Evolutionary conservation across 139 green algal genomes (phyloP), one percentile per base, ranked within the genome.

Genomic region (Yamagishiella unicocca): DNA sequence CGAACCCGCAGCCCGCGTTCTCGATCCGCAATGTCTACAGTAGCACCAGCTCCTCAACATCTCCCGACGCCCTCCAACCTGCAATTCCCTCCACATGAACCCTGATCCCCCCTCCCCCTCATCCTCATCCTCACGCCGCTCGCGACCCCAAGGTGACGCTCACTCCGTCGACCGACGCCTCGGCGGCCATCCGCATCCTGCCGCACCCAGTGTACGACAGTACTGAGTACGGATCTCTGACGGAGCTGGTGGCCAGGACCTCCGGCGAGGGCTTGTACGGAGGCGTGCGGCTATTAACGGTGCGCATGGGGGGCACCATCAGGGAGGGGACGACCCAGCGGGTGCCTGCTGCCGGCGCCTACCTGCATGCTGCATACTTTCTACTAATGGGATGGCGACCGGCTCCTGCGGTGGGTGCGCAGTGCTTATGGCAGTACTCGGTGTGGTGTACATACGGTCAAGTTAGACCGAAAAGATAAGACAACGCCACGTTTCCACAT

Each of bases 281-380:
- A 1, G 96, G 96, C 14, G 76, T 98, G 10, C 92, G 96, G 54
- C 90, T 99, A 24, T 90, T 99, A 25, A 91, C 88, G 90, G 93
- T 95, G 37, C 70, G 89, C 55, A 29, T 45, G 19, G 31, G 9
- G n/a, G n/a, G n/a, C n/a, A n/a, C n/a, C n/a, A n/a, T n/a, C n/a
- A n/a, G n/a, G n/a, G n/a, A n/a, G n/a, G n/a, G n/a, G n/a, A n/a
- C n/a, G n/a, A n/a, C n/a, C n/a, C n/a, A n/a, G n/a, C n/a, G n/a
- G n/a, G n/a, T n/a, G n/a, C n/a, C n/a, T n/a, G n/a, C n/a, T n/a
- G n/a, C n/a, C n/a, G n/a, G n/a, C n/a, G n/a, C n/a, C n/a, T n/a
- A n/a, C n/a, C n/a, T n/a, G n/a, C n/a, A n/a, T n/a, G n/a, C n/a
- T n/a, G n/a, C n/a, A n/a, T n/a, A n/a, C n/a, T n/a, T n/a, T n/a